These are phyloP conservation scores for Fusarium sp. DNA, from an alignment of 2,329 filamentous ascomycete genomes.

Conservation along the genomic window DNA sequence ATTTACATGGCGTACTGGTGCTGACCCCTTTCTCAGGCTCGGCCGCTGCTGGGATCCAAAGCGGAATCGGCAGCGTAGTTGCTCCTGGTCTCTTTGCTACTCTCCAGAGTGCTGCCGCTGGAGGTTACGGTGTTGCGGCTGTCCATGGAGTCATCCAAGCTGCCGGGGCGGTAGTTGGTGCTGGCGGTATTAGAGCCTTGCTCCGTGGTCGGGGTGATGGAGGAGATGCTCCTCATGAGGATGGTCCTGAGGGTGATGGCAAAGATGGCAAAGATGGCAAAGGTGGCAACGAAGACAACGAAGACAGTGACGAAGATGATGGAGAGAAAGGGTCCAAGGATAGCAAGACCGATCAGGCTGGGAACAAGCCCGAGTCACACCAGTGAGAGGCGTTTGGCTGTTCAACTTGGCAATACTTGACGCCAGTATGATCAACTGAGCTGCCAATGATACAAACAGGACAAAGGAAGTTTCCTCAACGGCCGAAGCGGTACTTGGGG, in stretches of 20 bases:
- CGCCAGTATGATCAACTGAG: too few species aligned
- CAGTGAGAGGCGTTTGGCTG: background rate
- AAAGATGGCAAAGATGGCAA: background rate
- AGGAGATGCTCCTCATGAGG: background rate
- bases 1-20: background rate
- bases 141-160: constrained; percentile 36
- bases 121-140: constrained; percentile 43
- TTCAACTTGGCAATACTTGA: background rate
- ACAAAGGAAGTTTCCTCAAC: too few species aligned
- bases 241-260: background rate
- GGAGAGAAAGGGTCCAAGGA: background rate
- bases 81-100: constrained; percentile 44
- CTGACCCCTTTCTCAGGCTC: constrained; percentile 36
- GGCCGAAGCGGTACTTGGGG: too few species aligned
- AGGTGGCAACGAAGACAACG: too few species aligned
- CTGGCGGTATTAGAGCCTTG: background rate
- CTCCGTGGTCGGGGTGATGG: too few species aligned
- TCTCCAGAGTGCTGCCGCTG: constrained; percentile 48
- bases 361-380: background rate
- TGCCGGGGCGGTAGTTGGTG: background rate
- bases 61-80: constrained; percentile 45
- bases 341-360: background rate
- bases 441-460: too few species aligned
- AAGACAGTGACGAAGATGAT: background rate
- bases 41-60: constrained; percentile 42